Conservation (phyloP, 495 filamentous ascomycete genomes). For the Tuber magnatum region DNA sequence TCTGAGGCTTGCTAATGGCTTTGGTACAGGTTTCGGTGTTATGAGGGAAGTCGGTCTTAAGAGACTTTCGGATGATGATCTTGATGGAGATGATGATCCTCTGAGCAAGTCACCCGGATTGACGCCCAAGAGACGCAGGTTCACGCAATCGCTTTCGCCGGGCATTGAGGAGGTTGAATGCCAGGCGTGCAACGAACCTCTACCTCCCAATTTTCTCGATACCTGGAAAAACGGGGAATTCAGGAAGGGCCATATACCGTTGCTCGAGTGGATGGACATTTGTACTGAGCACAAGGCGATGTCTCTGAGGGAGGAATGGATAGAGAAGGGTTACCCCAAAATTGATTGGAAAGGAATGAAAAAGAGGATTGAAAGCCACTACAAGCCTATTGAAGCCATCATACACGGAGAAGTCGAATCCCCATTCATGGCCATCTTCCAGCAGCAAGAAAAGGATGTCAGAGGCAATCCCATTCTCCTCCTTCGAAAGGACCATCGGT, state of each 20-base stretch:
- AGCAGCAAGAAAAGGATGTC: constrained; percentile 51
- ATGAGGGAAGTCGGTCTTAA: background rate
- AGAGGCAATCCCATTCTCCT: constrained; percentile 45
- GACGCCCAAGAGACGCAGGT: background rate
- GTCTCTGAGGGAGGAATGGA: constrained; percentile 57
- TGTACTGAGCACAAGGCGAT: constrained; percentile 62
- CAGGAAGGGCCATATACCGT: constrained; percentile 11
- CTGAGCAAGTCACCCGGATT: background rate
- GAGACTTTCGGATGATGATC: background rate
- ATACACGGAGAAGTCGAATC: constrained; percentile 53
- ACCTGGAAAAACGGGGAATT: background rate
- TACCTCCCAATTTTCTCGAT: constrained; percentile 11
- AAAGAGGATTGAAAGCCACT: constrained; percentile 55
- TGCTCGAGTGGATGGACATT: constrained; percentile 49
- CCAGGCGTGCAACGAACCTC: background rate
- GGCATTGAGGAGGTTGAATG: background rate
- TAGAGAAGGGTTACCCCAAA: constrained; percentile 59
- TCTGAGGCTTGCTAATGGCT: background rate
- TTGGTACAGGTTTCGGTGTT: background rate
- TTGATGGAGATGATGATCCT: background rate
- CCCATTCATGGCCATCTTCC: constrained; percentile 57
- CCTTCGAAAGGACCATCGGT: constrained; percentile 27
- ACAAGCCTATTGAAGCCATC: constrained; percentile 51
- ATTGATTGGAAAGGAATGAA: constrained; percentile 70
- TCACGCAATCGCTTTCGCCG: background rate